Evolutionary conservation across 2,329 filamentous ascomycete species (phyloP), one percentile per base, ranked within the genome.

Genomic region (Fusarium concolor): DNA sequence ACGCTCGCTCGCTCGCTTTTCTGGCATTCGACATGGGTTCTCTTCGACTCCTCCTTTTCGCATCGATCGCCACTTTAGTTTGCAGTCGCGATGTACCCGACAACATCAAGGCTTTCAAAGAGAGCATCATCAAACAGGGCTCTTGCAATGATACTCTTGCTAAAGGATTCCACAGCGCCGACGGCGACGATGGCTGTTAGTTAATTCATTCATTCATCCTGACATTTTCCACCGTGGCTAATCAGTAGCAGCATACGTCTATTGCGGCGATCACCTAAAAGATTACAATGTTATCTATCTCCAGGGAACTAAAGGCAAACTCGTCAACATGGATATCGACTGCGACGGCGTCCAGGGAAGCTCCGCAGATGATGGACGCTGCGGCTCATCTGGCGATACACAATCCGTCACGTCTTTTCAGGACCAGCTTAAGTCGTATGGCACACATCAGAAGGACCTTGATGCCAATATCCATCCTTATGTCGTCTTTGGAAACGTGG

Each of bases 301-400:
- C 15, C 81, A 83, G 58, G 81, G 81, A 43, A 76, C 74, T 5
- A 70, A 75, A 6, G 78, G 77, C 22, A 68, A 79, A 37, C 77
- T 87, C 38, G 81, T 78, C 51, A 83, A 88, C 74, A 86, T 88
- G 83, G 86, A 88, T 68, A 79, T 88, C 54, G 86, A 87, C 76
- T 89, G 86, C 70, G 86, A 89, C 67, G 86, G 86, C 22, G 71
- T 78, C 10, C 80, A 85, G 55, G 74, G 76, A 22, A 77, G 78
- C 10, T 68, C 76, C 28, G 78, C 77, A 35, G 78, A 80, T 56
- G 81, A 80, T 29, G 82, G 83, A 3, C 79, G 80, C 39, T 87
- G 85, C 67, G 78, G 73, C 33, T 78, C 76, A 18, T 83, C 82
- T 12, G 74, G 66, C 18, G 82, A 83, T 54, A 81, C 79, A 3